phyloP scores from a whole-genome alignment of 169 alveolate species.

The Cryptosporidium xiaoi region DNA sequence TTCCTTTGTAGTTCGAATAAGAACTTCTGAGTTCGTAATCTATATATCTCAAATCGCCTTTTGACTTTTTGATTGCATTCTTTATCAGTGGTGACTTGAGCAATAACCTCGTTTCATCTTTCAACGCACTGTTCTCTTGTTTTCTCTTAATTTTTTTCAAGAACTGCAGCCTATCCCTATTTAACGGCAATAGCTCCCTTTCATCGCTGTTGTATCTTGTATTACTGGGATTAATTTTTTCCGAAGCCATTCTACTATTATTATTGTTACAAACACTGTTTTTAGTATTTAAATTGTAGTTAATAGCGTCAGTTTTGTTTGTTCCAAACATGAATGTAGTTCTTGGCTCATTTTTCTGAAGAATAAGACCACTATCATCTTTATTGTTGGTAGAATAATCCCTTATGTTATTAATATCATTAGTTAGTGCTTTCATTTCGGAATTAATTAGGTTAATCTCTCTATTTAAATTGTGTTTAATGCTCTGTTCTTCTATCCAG shows the following conservation, averaged over 20 bases:
- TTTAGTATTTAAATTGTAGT: background rate
- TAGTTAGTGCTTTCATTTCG: background rate
- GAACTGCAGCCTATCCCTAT: background rate
- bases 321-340: constrained; percentile 35
- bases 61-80: constrained; percentile 30
- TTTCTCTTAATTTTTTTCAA: constrained; percentile 9
- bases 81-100: constrained; percentile 41
- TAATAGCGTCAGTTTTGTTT: background rate
- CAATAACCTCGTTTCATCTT: constrained; percentile 5
- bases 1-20: constrained; percentile 11
- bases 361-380: constrained; percentile 18
- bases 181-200: too few species aligned
- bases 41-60: background rate
- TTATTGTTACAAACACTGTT: background rate
- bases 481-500: constrained; percentile 61
- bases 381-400: background rate
- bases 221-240: constrained; percentile 20
- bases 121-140: background rate
- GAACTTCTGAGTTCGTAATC: constrained; percentile 59
- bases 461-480: constrained; percentile 29
- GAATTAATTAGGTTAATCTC: constrained; percentile 16
- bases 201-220: constrained; percentile 45
- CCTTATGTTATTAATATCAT: too few species aligned
- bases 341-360: constrained; percentile 38
- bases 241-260: background rate